Base-by-base conservation (phyloP, 768 basidiomycete genomes). In the Paxillus rubicundulus region DNA sequence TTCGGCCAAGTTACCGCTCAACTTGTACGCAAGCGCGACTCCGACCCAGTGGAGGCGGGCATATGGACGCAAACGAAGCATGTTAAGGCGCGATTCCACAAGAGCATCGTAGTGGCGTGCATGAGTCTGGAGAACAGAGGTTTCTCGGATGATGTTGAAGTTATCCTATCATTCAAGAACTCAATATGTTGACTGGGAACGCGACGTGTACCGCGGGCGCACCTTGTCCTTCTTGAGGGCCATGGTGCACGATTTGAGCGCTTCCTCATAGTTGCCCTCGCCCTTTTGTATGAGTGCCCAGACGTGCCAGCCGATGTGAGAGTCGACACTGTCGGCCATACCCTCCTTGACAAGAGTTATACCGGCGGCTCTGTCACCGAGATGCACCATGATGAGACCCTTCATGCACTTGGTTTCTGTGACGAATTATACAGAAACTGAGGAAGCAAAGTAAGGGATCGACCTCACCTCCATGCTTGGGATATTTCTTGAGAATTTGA, bases 221-320 rank as follows among this genome's bases (percentile, higher is more conserved):
- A 96, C 95, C 74, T 87, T 87, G 74, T 98, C 97, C 62, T 89
- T 90, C 54, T 81, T 80, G 58, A 95, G 74, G 2, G 95, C 96
- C 73, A 92, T 89, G 2, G 80, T 83, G 70, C 98, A 98, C 21
- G 93, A 94, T 63, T 93, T 90, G 62, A 92, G 77, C 1, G 97
- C 94, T 63, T 95, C 93, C 58, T 92, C 91, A 62, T 92, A 98
- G 65, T 96, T 92, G 71, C 89, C 94, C 68, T 97, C 90, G 9
- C 87, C 87, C 69, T 96, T 92, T 68, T 94, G 89, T 18, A 97
- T 84, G 62, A 99, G 86, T 24, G 93, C 97, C 67, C 92, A 89
- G 58, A 98, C 96, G 71, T 99, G 97, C 95, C 97, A 98, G 66
- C 87, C 88, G 65, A 99, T 98, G 64, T 98, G 94, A 17, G 92